Percentiles rank a stretch among this genome's conserved stretches.
phyloP scores from a whole-genome alignment of 1,284 basidiomycete species.

The Irpex rosettiformis region DNA sequence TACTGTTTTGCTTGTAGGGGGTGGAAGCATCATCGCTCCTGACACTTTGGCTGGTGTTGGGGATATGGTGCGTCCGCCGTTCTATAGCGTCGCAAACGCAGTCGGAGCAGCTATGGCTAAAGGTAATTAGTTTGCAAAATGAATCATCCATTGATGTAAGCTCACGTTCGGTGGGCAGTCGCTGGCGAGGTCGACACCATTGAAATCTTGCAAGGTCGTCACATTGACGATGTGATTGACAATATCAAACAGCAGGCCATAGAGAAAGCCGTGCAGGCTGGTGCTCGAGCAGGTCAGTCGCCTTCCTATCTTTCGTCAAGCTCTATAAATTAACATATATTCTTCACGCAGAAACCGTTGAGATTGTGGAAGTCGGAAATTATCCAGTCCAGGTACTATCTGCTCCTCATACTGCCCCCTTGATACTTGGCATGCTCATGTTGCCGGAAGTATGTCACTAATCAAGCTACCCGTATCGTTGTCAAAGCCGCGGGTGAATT shows the following conservation, averaged over 20 bases:
- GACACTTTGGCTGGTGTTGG: conserved; percentile 40
- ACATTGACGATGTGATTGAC: conserved; percentile 39
- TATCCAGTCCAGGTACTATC: conserved; percentile 39
- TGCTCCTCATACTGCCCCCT: too few species aligned
- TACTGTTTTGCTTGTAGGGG: conserved; percentile 49
- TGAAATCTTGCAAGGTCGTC: conserved; percentile 36
- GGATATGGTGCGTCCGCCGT: conserved; percentile 45
- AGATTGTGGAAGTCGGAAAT: conserved; percentile 45
- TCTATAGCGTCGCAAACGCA: conserved; percentile 53
- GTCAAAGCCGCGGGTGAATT: conserved; percentile 46
- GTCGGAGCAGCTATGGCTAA: conserved; percentile 50
- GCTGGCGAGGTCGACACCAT: conserved; percentile 38
- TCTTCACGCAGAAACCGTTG: conserved; percentile 25
- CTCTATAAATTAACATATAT: neutral
- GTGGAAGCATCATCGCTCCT: conserved; percentile 46
- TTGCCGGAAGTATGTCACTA: conserved; percentile 41
- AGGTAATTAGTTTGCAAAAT: conserved; percentile 27
- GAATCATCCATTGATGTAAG: too few species aligned
- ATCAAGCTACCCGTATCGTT: conserved; percentile 46
- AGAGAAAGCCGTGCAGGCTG: conserved; percentile 38
- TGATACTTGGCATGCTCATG: conserved; percentile 6
- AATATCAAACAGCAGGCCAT: conserved; percentile 42
- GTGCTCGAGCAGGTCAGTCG: conserved; percentile 35
- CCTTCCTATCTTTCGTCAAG: too few species aligned
- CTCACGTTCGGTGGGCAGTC: too few species aligned